Percentiles rank a stretch among this genome's conserved stretches.
phyloP scores from a whole-genome alignment of 2,329 filamentous ascomycete species.

The Microsporum audouinii region DNA sequence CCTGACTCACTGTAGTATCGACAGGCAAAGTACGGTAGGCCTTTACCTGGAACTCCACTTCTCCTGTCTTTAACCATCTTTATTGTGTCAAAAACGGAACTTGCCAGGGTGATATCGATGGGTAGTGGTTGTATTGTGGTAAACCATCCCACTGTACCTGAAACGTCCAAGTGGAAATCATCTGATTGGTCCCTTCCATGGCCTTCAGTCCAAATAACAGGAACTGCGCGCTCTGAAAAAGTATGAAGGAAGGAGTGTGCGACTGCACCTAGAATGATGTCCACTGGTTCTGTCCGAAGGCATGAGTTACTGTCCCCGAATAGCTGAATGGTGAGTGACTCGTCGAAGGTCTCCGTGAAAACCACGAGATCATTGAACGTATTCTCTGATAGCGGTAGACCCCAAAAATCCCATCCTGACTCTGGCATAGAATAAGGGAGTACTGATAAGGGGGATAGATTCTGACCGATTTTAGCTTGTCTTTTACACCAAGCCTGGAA shows the following conservation, averaged over 20 bases:
- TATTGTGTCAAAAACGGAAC: constrained; percentile 24
- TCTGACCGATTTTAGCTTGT: background rate
- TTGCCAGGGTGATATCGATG: constrained; percentile 19
- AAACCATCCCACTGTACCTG: constrained; percentile 43
- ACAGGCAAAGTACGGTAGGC: constrained; percentile 28
- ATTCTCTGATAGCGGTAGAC: constrained; percentile 22
- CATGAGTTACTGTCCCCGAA: constrained; percentile 25
- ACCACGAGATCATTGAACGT: constrained; percentile 25
- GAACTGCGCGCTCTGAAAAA: constrained; percentile 32
- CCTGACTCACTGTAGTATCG: constrained; percentile 24
- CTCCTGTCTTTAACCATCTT: constrained; percentile 30
- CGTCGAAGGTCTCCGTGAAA: constrained; percentile 23
- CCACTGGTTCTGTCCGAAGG: constrained; percentile 27
- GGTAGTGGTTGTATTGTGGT: constrained; percentile 39
- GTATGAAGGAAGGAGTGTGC: constrained; percentile 34
- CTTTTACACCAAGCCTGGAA: background rate
- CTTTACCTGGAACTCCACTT: constrained; percentile 28
- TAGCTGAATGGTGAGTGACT: constrained; percentile 22
- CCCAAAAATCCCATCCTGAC: constrained; percentile 26
- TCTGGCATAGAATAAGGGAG: constrained; percentile 17
- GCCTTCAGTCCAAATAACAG: constrained; percentile 40
- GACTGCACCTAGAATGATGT: constrained; percentile 29
- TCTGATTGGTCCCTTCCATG: constrained; percentile 40
- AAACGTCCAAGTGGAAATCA: constrained; percentile 36
- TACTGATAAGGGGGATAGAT: constrained; percentile 16